These are phyloP conservation scores for Populus davidiana DNA, from an alignment of 345 rosid species.

Conservation along the genomic window DNA sequence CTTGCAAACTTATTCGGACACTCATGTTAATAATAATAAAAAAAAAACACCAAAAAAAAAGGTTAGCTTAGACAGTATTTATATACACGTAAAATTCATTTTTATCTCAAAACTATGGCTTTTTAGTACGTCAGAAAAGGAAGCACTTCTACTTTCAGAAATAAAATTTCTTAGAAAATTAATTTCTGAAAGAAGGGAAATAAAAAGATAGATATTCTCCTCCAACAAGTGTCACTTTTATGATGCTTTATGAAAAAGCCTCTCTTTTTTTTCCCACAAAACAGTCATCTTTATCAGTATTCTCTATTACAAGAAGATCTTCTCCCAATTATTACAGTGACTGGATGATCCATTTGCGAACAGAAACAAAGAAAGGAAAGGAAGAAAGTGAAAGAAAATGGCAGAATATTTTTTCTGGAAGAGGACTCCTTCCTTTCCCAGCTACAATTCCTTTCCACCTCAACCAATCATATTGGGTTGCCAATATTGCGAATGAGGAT, in stretches of 20 bases:
- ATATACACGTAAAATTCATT: background rate
- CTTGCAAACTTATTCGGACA: fast-evolving
- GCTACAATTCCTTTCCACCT: background rate
- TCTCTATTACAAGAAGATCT: constrained; percentile 16
- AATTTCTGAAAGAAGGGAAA: background rate
- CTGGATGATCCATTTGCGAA: constrained; percentile 26
- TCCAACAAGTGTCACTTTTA: constrained; percentile 20
- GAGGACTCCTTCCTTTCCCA: background rate
- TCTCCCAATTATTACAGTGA: constrained; percentile 16
- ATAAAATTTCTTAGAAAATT: constrained; percentile 1
- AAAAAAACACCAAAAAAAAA: background rate
- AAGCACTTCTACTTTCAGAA: constrained; percentile 9
- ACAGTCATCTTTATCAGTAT: constrained; percentile 11
- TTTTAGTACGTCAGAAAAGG: constrained; percentile 16
- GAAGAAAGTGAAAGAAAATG: background rate
- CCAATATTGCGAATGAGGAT: constrained; percentile 8
- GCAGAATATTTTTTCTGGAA: constrained; percentile 19
- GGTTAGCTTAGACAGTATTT: background rate
- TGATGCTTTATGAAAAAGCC: constrained; percentile 3
- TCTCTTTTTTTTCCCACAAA: background rate
- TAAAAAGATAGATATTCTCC: constrained; percentile 13
- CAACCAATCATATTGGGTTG: background rate
- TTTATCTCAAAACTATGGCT: background rate
- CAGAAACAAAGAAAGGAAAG: constrained; percentile 17
- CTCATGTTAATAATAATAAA: too few species aligned